Percentiles rank a stretch among this genome's conserved stretches.
Evolutionary conservation across 192 early-diverging fungal genomes (phyloP).

Genomic region (Bifiguratus adelaidae): DNA sequence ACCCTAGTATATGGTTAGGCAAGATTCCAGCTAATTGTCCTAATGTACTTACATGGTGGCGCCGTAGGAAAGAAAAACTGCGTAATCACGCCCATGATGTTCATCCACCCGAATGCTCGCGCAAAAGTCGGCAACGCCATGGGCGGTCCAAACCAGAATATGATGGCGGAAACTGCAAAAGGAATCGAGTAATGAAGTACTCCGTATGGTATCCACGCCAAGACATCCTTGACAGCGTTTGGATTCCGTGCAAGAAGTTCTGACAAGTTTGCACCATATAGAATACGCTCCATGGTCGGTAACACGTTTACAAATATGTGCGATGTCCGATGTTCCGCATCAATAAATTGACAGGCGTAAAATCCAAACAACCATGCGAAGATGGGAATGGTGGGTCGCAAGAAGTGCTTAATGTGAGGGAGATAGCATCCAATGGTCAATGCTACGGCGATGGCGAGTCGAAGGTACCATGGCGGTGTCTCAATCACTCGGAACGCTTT

Average conservation of each 20-base stretch:
- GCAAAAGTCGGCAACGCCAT: constrained; percentile 38
- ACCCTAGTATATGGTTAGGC: constrained; percentile 31
- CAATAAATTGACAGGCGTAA: constrained; percentile 43
- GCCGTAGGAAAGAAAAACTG: constrained; percentile 56
- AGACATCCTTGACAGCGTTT: constrained; percentile 38
- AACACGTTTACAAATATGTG: constrained; percentile 54
- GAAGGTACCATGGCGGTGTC: not conserved
- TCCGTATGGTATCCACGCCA: constrained; percentile 67
- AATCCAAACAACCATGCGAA: constrained; percentile 44
- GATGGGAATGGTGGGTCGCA: constrained; percentile 37
- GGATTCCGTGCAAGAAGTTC: constrained; percentile 44
- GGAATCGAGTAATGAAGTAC: constrained; percentile 62
- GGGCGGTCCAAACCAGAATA: constrained; percentile 39
- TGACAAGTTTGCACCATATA: constrained; percentile 56
- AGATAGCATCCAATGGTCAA: not conserved
- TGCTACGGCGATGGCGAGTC: not conserved
- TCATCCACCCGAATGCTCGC: constrained; percentile 54
- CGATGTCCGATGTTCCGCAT: constrained; percentile 29
- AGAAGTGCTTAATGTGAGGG: constrained; percentile 35
- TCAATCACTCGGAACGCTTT: constrained; percentile 12
- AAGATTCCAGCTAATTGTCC: not conserved
- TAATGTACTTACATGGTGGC: constrained; percentile 44
- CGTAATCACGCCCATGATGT: constrained; percentile 55
- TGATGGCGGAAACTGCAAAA: constrained; percentile 31
- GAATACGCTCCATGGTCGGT: constrained; percentile 51